These are phyloP conservation scores for Cryptosporidium tyzzeri DNA, from an alignment of 169 alveolate genomes.

Conservation along the genomic window DNA sequence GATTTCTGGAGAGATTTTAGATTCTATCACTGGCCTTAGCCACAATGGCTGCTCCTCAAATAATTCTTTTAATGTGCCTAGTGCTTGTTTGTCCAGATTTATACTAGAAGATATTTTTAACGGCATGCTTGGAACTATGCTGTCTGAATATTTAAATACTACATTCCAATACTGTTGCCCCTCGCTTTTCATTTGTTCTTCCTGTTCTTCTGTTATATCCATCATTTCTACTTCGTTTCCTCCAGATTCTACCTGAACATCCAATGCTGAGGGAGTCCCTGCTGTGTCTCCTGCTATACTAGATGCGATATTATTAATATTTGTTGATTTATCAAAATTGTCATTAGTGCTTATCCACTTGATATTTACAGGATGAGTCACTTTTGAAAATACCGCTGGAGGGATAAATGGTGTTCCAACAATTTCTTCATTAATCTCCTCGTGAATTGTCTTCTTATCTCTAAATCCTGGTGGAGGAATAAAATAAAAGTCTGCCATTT, in stretches of 20 bases:
- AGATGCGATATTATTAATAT: background rate
- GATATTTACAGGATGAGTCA: conserved; percentile 47
- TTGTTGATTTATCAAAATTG: background rate
- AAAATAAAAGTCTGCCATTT: conserved; percentile 72
- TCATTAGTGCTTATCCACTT: conserved; percentile 21
- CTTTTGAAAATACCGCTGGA: conserved; percentile 65
- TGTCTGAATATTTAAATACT: conserved; percentile 47
- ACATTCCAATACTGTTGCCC: conserved; percentile 50
- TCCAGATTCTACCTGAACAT: background rate
- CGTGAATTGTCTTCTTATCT: conserved; percentile 61
- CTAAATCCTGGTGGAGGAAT: conserved; percentile 67
- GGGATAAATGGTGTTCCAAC: conserved; percentile 43
- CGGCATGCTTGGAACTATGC: conserved; percentile 35
- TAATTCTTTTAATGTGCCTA: conserved; percentile 50
- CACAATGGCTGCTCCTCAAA: conserved; percentile 80
- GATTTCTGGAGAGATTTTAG: conserved; percentile 74
- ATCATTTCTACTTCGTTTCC: background rate
- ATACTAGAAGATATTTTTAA: conserved; percentile 49
- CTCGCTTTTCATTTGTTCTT: conserved; percentile 4
- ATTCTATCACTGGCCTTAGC: conserved; percentile 80
- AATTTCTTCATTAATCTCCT: conserved; percentile 40
- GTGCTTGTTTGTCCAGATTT: conserved; percentile 49
- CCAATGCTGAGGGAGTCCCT: background rate
- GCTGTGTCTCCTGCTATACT: background rate
- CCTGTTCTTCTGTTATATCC: conserved; percentile 33